A percentile compares a stretch with the other conserved stretches of the same genome.
Evolutionary conservation across 305 asterid species (phyloP).

Genomic region (Solanum hybrid): DNA sequence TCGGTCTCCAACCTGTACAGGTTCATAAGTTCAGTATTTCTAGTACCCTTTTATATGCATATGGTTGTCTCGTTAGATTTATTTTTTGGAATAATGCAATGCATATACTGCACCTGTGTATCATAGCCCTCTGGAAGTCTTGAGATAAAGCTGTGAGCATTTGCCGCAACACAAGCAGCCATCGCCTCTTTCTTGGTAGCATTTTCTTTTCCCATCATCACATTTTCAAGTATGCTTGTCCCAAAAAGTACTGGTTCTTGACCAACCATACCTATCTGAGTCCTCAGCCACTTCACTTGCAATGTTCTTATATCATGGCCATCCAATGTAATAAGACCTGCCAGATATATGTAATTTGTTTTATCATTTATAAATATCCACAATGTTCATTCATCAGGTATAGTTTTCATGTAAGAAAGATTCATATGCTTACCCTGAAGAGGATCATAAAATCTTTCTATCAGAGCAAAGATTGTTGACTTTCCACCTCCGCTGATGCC

Average conservation of each 20-base stretch:
- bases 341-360: not conserved
- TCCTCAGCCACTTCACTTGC: slow-evolving; percentile 78
- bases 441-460: slow-evolving; percentile 78
- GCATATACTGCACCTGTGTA: slow-evolving; percentile 38
- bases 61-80: not conserved
- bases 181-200: slow-evolving; percentile 63
- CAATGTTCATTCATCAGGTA: not conserved
- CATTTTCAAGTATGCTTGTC: slow-evolving; percentile 62
- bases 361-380: not conserved
- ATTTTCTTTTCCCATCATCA: slow-evolving; percentile 70
- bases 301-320: slow-evolving; percentile 61
- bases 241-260: slow-evolving; percentile 82
- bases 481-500: slow-evolving; percentile 83
- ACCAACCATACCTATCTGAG: slow-evolving; percentile 83
- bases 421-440: slow-evolving; percentile 31
- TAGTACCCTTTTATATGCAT: not conserved
- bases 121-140: slow-evolving; percentile 67
- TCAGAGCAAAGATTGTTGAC: slow-evolving; percentile 68
- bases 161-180: slow-evolving; percentile 57
- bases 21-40: not conserved
- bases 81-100: not conserved
- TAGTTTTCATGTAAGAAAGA: not conserved
- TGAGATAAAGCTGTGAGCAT: slow-evolving; percentile 61
- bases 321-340: slow-evolving; percentile 60
- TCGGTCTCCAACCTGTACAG: slow-evolving; percentile 63